Evolutionary conservation across 768 basidiomycete species (phyloP).

Genomic region (Tulasnella sp.): DNA sequence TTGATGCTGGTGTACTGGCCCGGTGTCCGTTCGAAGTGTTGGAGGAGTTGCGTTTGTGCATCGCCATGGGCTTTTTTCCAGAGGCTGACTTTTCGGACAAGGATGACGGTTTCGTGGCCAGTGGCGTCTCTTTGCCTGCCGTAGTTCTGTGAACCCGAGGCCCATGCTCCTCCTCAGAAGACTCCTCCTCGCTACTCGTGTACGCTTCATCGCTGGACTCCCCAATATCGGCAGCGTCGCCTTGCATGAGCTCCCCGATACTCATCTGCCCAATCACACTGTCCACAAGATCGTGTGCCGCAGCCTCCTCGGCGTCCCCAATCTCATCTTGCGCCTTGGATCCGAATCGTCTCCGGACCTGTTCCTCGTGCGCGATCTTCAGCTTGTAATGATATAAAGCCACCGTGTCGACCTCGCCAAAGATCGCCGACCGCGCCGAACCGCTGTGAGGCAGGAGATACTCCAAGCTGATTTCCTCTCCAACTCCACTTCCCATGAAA

Average conservation of each 20-base stretch:
- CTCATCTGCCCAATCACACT: slow-evolving; percentile 71
- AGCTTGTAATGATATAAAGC: slow-evolving; percentile 89
- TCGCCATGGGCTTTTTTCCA: too few relatives aligned
- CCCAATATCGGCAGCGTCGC: slow-evolving; percentile 44
- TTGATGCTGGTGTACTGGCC: background rate
- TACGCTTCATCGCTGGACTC: slow-evolving; percentile 25
- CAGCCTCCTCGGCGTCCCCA: slow-evolving; percentile 69
- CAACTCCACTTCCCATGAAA: slow-evolving; percentile 79
- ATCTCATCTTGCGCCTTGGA: slow-evolving; percentile 37
- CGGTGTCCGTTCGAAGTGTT: background rate
- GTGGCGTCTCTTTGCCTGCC: too few relatives aligned
- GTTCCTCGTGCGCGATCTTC: slow-evolving; percentile 87
- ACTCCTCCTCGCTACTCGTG: slow-evolving; percentile 28
- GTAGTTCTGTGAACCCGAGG: too few relatives aligned
- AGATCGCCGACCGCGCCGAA: slow-evolving; percentile 58
- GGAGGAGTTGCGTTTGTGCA: background rate
- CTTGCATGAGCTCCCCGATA: slow-evolving; percentile 67
- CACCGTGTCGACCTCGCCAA: slow-evolving; percentile 80
- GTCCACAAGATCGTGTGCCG: slow-evolving; percentile 67
- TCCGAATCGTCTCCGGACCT: slow-evolving; percentile 75
- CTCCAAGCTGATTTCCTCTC: slow-evolving; percentile 65
- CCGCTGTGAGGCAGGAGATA: slow-evolving; percentile 78
- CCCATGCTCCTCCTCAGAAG: slow-evolving; percentile 35
- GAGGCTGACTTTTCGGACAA: too few relatives aligned
- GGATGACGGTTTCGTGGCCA: too few relatives aligned